Percentiles rank a stretch among this genome's conserved stretches.
Conservation (phyloP, 164 flowering plant genomes). For the Houttuynia cordata region DNA sequence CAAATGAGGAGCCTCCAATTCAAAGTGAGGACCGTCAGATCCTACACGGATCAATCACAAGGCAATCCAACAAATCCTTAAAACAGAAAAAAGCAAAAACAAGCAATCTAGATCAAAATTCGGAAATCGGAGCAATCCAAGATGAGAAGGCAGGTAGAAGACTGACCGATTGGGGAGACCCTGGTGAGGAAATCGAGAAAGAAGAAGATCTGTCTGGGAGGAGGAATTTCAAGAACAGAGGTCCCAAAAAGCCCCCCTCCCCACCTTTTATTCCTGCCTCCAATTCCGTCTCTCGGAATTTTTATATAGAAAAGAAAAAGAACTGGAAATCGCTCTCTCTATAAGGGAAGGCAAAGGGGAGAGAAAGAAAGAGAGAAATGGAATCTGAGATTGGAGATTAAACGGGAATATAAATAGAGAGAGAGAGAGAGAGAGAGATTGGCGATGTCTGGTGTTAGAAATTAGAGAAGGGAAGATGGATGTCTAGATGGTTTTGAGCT, state of each 20-base stretch:
- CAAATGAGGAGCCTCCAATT: constrained; percentile 23
- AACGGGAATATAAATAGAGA: constrained; percentile 12
- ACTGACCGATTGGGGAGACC: constrained; percentile 17
- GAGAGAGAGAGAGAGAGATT: constrained; percentile 16
- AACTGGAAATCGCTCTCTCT: constrained; percentile 11
- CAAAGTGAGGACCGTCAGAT: constrained; percentile 34
- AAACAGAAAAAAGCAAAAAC: constrained; percentile 7
- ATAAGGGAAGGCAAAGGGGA: background rate
- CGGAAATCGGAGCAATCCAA: background rate
- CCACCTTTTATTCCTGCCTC: constrained; percentile 15
- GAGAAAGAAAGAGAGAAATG: constrained; percentile 12
- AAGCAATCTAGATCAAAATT: constrained; percentile 5
- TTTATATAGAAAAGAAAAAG: constrained; percentile 4
- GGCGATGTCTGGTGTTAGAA: constrained; percentile 36
- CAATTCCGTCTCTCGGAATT: constrained; percentile 5
- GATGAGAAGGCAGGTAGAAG: background rate
- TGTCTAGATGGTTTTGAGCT: constrained; percentile 20
- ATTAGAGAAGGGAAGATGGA: constrained; percentile 23
- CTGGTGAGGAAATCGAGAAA: constrained; percentile 12
- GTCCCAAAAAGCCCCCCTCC: constrained; percentile 30
- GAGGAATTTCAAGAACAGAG: constrained; percentile 45
- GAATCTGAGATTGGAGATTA: constrained; percentile 10
- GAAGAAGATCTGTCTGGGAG: constrained; percentile 62
- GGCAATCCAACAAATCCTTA: constrained; percentile 16
- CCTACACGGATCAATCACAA: constrained; percentile 21